Evolutionary conservation across 768 basidiomycete species (phyloP).

Genomic region (Pisolithus sp.): DNA sequence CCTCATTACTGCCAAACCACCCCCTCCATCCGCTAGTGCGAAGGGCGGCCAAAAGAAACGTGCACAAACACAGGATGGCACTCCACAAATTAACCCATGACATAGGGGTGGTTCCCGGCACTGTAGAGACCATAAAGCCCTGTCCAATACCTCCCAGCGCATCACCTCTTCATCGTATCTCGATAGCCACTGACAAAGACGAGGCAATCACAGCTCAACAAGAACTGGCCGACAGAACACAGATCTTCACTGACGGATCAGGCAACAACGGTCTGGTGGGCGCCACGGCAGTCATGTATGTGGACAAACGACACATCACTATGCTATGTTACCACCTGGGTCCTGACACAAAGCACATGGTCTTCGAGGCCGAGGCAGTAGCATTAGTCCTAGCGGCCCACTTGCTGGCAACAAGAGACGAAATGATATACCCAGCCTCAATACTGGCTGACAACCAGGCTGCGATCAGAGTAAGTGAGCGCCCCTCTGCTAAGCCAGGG

Average conservation of each 20-base stretch:
- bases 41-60: neutral
- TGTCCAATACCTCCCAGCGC: slow-evolving; percentile 6
- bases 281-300: slow-evolving; percentile 15
- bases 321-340: slow-evolving; percentile 9
- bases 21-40: slow-evolving; percentile 2
- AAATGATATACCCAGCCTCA: neutral
- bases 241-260: slow-evolving; percentile 19
- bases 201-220: neutral
- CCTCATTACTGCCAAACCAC: neutral
- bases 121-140: slow-evolving; percentile 12
- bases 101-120: too few relatives aligned
- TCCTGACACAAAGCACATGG: neutral
- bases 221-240: neutral
- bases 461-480: neutral
- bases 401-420: neutral
- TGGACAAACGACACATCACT: neutral
- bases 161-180: slow-evolving; percentile 12
- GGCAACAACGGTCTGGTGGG: slow-evolving; percentile 14
- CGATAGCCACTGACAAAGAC: neutral
- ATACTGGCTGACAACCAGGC: slow-evolving; percentile 8
- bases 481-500: neutral
- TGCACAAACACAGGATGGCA: neutral
- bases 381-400: slow-evolving; percentile 1
- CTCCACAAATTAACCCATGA: too few relatives aligned
- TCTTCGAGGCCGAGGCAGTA: slow-evolving; percentile 1